Base-by-base conservation (phyloP, 306 rosid species). In the Hippophae tibetana region DNA sequence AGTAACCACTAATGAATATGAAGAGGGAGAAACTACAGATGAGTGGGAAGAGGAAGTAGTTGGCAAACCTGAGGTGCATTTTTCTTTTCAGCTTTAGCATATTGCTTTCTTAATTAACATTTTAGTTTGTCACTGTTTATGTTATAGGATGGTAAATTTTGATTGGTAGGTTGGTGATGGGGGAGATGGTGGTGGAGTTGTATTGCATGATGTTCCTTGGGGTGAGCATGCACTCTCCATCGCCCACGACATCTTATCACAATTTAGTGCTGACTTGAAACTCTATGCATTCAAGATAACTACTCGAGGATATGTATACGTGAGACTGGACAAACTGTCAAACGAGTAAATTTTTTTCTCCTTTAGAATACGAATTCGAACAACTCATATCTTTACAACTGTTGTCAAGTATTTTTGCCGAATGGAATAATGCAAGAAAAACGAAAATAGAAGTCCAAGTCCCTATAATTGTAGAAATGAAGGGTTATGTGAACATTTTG, bases 111-210 rank as follows among this genome's bases (percentile, higher is more conserved):
- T 1, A 57, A 31, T 61, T 46, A 71, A 55, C 25, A 53, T 52
- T 70, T 70, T 42, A 48, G 49, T 43, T 70, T 53, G 58, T 38
- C 9, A 47, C 50, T 42, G 23, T 52, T 56, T 4, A 10, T 42
- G 49, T 61, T 62, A 51, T 47, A 27, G 50, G 23, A 65, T 71
- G 58, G 11, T 73, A 58, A 70, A 44, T 46, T 18, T 68, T 58
- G 46, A 45, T 60, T 43, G 41, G 9, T 50, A 69, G 98, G 43
- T 81, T 66, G 96, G 93, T 27, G 96, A 90, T 65, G 96, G 96
- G 38, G 96, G 92, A 6, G 81, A 67, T 57, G 96, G 98, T 51
- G 96, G 96, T 58, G 98, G 98, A 46, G 80, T 87, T 67, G 74
- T 74, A 66, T 72, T 92, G 63, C 84, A 81, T 65, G 82, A 75